Base-by-base conservation (phyloP, 1,139 yeast species). In the Saccharomyces hybrid region DNA sequence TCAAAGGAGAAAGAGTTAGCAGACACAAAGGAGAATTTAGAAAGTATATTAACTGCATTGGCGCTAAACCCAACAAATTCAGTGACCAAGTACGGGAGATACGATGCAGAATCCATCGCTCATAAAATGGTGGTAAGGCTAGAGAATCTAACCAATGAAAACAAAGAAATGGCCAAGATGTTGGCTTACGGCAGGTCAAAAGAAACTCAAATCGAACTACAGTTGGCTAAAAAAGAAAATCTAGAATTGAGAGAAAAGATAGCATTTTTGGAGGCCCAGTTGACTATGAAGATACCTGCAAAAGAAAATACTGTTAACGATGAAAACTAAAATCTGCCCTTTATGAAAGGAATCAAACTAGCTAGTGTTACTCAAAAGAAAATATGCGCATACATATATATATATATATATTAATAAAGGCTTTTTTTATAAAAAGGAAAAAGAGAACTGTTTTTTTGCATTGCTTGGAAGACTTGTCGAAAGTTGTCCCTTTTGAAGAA, bases 61-160 rank as follows among this genome's bases (percentile, higher is more conserved):
- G 72, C 80, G 2, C 60, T 78, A 53, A 75, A 75, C 55, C 81
- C 81, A 6, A 63, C 72, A 5, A 75, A 75, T 53, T 59, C 70
- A 16, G 67, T 73, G 38, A 78, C 81, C 2, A 73, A 74, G 38
- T 68, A 72, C 54, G 86, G 86, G 1, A 75, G 83, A 54, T 83
- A 78, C 63, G 95, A 88, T 63, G 87, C 83, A 50, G 82, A 86
- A 61, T 93, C 88, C 59, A 71, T 88, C 52, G 83, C 93, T 7
- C 96, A 89, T 66, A 84, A 86, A 61, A 80, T 88, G 54, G 75
- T 88, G 52, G 77, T 79, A 51, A 83, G 88, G 59, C 66, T 90
- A 58, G 80, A 81, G 56, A 72, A 78, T 56, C 73, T 89, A 59
- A 81, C 82, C 27, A 77, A 77, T 49, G 97, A 90, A 67, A 90